Evolutionary conservation across 2,329 filamentous ascomycete genomes (phyloP).

Genomic region (Rasamsonia emersonii): DNA sequence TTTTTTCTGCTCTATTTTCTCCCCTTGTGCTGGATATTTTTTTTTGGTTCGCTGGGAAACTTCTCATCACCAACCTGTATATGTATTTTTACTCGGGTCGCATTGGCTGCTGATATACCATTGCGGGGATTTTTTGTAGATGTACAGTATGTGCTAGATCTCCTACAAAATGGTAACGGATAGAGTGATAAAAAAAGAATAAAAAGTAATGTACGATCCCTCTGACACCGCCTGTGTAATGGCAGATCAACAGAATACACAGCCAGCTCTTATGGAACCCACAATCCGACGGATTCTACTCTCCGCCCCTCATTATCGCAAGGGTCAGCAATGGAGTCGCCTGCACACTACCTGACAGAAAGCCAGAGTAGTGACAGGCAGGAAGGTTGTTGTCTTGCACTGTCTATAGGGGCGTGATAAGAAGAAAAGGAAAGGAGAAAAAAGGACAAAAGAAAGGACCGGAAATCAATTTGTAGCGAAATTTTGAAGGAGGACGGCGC

Average conservation of each 20-base stretch:
- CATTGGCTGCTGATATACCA: too few relatives aligned
- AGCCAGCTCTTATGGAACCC: slow-evolving; percentile 67
- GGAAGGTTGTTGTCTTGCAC: slow-evolving; percentile 65
- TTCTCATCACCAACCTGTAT: slow-evolving; percentile 10
- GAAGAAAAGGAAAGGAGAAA: slow-evolving; percentile 32
- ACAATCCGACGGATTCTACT: slow-evolving; percentile 40
- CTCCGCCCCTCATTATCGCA: slow-evolving; percentile 56
- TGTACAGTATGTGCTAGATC: slow-evolving; percentile 13
- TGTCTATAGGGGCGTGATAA: slow-evolving; percentile 70
- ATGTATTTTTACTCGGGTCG: slow-evolving; percentile 32
- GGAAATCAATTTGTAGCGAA: slow-evolving; percentile 12
- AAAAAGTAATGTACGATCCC: slow-evolving; percentile 55
- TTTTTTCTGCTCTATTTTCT: slow-evolving; percentile 17
- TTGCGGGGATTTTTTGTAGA: too few relatives aligned
- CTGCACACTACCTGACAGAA: slow-evolving; percentile 57
- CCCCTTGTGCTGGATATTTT: slow-evolving; percentile 15
- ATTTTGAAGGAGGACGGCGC: too few relatives aligned
- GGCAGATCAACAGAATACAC: slow-evolving; percentile 46
- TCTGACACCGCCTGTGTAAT: slow-evolving; percentile 81
- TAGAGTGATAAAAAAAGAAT: slow-evolving; percentile 5
- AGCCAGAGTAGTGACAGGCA: slow-evolving; percentile 50
- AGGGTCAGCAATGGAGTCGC: slow-evolving; percentile 54
- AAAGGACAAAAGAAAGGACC: slow-evolving; percentile 12
- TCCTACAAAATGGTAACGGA: not conserved
- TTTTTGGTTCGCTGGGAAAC: slow-evolving; percentile 8